These are phyloP conservation scores for Apiospora malaysiana DNA, from an alignment of 2,329 filamentous ascomycete genomes.

Conservation along the genomic window DNA sequence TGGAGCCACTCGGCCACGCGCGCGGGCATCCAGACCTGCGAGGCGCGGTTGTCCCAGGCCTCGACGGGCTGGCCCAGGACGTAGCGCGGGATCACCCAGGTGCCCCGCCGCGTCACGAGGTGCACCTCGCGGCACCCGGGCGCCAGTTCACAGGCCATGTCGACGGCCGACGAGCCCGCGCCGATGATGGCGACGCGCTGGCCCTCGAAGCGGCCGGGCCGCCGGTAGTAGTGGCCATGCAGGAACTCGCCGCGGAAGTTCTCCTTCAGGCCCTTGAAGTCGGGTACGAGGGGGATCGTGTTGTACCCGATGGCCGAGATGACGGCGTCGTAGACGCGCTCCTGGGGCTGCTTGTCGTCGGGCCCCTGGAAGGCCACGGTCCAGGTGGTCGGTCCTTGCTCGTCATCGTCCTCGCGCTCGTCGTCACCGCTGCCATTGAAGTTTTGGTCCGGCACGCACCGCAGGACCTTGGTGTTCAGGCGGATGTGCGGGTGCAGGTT, in stretches of 20 bases:
- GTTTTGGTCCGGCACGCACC: conserved; percentile 36
- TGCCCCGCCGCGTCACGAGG: conserved; percentile 44
- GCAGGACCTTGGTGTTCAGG: conserved; percentile 40
- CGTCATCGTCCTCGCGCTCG: background rate
- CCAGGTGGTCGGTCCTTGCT: conserved; percentile 32
- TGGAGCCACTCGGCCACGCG: conserved; percentile 38
- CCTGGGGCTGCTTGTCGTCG: conserved; percentile 29
- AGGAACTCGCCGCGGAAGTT: conserved; percentile 42
- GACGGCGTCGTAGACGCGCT: conserved; percentile 41
- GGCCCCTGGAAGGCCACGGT: conserved; percentile 32
- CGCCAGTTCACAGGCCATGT: conserved; percentile 45
- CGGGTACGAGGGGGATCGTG: conserved; percentile 39
- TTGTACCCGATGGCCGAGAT: conserved; percentile 43
- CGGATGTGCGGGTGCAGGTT: conserved; percentile 41
- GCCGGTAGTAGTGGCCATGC: conserved; percentile 46
- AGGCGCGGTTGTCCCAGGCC: conserved; percentile 41
- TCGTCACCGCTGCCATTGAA: conserved; percentile 17
- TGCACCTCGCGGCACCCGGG: conserved; percentile 42
- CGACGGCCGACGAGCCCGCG: conserved; percentile 45
- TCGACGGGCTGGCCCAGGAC: conserved; percentile 44
- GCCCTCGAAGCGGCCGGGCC: conserved; percentile 40
- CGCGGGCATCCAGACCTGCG: conserved; percentile 38
- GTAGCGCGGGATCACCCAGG: conserved; percentile 46
- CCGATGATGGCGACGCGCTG: conserved; percentile 46
- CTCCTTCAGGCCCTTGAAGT: conserved; percentile 38